Evolutionary conservation across 805 yeast species (phyloP).

Genomic region (Zygoascus bituminiphila): DNA sequence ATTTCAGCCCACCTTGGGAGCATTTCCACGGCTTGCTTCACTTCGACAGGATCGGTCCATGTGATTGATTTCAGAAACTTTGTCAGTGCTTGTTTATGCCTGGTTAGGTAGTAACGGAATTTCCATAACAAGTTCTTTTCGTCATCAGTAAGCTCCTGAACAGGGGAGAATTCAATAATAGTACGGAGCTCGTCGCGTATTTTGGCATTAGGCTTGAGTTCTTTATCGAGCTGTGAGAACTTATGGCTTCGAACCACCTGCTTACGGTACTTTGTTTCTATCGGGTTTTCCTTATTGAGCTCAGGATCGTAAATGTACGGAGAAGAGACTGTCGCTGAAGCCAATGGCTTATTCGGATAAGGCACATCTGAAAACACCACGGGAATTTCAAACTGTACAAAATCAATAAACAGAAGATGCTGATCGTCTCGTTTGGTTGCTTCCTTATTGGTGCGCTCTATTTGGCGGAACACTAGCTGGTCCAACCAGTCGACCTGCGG

Average conservation of each 20-base stretch:
- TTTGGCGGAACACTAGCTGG: constrained; percentile 47
- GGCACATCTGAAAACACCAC: constrained; percentile 57
- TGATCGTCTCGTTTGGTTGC: constrained; percentile 10
- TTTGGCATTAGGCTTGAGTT: constrained; percentile 80
- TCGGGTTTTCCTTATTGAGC: constrained; percentile 62
- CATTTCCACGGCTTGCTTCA: constrained; percentile 66
- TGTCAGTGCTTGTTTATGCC: constrained; percentile 58
- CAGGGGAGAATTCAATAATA: constrained; percentile 73
- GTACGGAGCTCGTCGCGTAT: constrained; percentile 62
- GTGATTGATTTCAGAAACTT: constrained; percentile 82
- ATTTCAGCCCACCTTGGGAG: constrained; percentile 65
- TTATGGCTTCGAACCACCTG: constrained; percentile 71
- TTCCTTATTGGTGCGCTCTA: constrained; percentile 34
- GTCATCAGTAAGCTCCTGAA: constrained; percentile 67
- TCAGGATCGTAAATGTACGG: constrained; percentile 58
- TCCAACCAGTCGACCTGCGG: constrained; percentile 67
- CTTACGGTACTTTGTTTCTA: constrained; percentile 78
- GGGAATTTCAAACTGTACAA: constrained; percentile 63
- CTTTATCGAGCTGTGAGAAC: constrained; percentile 68
- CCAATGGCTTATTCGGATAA: constrained; percentile 28
- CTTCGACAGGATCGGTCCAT: constrained; percentile 79
- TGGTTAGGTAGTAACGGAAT: constrained; percentile 72
- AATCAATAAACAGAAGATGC: constrained; percentile 43
- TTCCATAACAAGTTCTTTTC: constrained; percentile 89
- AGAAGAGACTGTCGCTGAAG: background rate